phyloP scores from a whole-genome alignment of 495 filamentous ascomycete genomes.

The Immersiella caudata region DNA sequence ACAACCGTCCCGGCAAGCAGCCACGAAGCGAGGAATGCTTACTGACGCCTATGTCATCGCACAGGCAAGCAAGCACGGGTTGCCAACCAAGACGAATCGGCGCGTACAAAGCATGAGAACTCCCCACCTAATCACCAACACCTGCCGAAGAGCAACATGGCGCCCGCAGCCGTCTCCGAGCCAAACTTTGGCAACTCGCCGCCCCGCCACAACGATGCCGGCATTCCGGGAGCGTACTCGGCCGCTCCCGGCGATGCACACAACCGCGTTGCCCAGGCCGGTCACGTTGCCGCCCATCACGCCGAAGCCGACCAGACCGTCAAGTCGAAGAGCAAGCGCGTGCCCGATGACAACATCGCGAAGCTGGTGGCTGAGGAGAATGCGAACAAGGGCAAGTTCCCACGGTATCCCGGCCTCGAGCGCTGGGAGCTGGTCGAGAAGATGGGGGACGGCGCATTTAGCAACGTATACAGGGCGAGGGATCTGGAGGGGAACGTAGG shows the following conservation, averaged over 20 bases:
- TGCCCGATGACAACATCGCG: slow-evolving; percentile 70
- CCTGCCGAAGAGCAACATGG: slow-evolving; percentile 40
- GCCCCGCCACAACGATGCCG: slow-evolving; percentile 18
- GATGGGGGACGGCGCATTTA: slow-evolving; percentile 99
- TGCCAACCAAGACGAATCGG: slow-evolving; percentile 60
- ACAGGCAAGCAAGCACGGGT: slow-evolving; percentile 81
- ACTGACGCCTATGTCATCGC: slow-evolving; percentile 35
- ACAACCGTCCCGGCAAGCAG: slow-evolving; percentile 10
- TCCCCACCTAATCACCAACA: slow-evolving; percentile 55
- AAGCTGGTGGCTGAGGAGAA: slow-evolving; percentile 90
- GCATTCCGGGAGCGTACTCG: slow-evolving; percentile 55
- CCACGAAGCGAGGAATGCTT: not conserved
- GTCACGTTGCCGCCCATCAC: slow-evolving; percentile 59
- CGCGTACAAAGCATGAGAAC: slow-evolving; percentile 53
- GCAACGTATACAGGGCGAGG: slow-evolving; percentile 91
- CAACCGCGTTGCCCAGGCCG: slow-evolving; percentile 67
- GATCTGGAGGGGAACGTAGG: slow-evolving; percentile 68
- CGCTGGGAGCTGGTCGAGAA: slow-evolving; percentile 90
- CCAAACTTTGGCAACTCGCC: slow-evolving; percentile 27
- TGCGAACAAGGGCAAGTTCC: slow-evolving; percentile 78
- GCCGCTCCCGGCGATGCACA: slow-evolving; percentile 59
- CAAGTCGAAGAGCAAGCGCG: slow-evolving; percentile 54
- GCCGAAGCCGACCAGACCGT: slow-evolving; percentile 40
- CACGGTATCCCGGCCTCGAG: slow-evolving; percentile 88
- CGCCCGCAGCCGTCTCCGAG: slow-evolving; percentile 28